Conservation (phyloP, 805 yeast genomes). For the Candida broadrunensis region DNA sequence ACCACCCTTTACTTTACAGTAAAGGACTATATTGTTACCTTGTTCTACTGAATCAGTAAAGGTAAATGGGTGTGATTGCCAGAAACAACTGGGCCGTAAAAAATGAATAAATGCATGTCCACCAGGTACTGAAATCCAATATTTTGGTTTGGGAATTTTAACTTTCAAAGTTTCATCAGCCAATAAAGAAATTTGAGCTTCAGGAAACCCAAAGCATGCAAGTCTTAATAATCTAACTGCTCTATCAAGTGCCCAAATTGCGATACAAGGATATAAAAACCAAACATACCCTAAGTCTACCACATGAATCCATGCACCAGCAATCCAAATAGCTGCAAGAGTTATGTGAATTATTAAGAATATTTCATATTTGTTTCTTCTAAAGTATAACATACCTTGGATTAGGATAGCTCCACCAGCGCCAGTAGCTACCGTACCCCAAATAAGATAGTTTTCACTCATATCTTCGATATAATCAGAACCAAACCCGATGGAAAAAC, state of each 20-base stretch:
- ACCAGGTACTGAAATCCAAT: slow-evolving; percentile 38
- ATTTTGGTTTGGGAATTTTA: slow-evolving; percentile 29
- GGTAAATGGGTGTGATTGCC: slow-evolving; percentile 45
- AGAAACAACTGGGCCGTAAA: slow-evolving; percentile 29
- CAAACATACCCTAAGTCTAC: slow-evolving; percentile 28
- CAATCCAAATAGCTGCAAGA: slow-evolving; percentile 39
- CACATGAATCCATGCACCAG: slow-evolving; percentile 45
- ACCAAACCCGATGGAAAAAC: slow-evolving; percentile 19
- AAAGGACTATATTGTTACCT: slow-evolving; percentile 21
- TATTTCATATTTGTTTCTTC: slow-evolving; percentile 36
- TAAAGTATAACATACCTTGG: slow-evolving; percentile 30
- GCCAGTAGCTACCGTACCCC: slow-evolving; percentile 39
- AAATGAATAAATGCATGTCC: slow-evolving; percentile 41
- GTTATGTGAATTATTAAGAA: slow-evolving; percentile 32
- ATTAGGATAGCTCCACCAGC: slow-evolving; percentile 26
- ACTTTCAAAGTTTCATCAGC: slow-evolving; percentile 38
- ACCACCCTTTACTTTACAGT: slow-evolving; percentile 36
- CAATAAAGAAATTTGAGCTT: slow-evolving; percentile 24
- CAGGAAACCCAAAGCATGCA: slow-evolving; percentile 31
- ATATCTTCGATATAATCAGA: slow-evolving; percentile 10
- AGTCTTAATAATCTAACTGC: slow-evolving; percentile 25
- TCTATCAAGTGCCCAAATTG: slow-evolving; percentile 38
- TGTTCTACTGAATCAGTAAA: slow-evolving; percentile 24
- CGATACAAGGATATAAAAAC: slow-evolving; percentile 28
- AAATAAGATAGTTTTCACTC: slow-evolving; percentile 18